Base-by-base conservation (phyloP, 495 filamentous ascomycete species). In the Aspergillus leporis region DNA sequence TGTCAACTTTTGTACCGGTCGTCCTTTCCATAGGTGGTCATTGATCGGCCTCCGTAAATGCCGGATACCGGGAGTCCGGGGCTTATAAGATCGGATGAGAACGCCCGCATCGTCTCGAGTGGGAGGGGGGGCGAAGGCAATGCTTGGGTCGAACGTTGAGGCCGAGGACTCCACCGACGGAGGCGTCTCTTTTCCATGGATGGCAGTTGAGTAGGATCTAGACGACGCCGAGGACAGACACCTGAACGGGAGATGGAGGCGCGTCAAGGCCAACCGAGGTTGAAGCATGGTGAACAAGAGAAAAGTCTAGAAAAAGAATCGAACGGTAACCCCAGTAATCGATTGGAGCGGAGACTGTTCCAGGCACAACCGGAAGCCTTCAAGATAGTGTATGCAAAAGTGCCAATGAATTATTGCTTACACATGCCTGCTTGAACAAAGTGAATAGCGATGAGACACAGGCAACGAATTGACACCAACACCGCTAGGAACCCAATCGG, bases 21-120 rank as follows among this genome's bases (percentile, higher is more conserved):
- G 82, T 48, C 92, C 93, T 78, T 95, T 96, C 88, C 89, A 97
- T 31, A 98, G 79, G 71, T 98, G 95, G 61, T 97, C 94, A 74
- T 97, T 97, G 69, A 97, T 87, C 10, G 94, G 91, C 18, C 94
- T 83, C 59, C 85, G 87, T 55, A 98, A 79, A 82, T 98, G 95
- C 59, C 94, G 88, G 41, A 97, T 68, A 83, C 94, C 95, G 41
- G 94, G 94, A 10, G 95, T 98, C 53, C 91, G 88, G 38, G 94
- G 94, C 73, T 91, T 98, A 70, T 98, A 98, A 40, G 87, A 93
- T 60, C 90, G 85, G 72, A 97, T 70, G 13, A 58, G 46, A 8
- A 76, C 66, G 34, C 74, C 73, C 32, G 70, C 61, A 28, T 70
- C 62, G 54, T 70, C 71, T 38, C 77, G 75, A 32, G 71, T 70